phyloP scores from a whole-genome alignment of 2,329 filamentous ascomycete genomes.

The Ascocoryne sarcoides region DNA sequence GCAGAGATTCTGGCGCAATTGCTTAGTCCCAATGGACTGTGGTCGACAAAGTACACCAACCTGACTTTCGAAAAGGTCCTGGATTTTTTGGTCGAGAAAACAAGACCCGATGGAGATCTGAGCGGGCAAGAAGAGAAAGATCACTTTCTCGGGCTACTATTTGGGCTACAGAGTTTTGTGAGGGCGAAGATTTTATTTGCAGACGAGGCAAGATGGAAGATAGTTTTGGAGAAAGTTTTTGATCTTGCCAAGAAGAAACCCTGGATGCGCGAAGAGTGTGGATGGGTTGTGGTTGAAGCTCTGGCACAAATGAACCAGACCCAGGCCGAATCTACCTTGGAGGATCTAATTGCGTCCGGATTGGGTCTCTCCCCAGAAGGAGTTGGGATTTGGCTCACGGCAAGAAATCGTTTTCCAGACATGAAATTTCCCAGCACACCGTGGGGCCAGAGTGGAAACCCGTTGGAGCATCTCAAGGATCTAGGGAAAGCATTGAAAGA shows the following conservation, averaged over 20 bases:
- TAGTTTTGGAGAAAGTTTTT: constrained; percentile 64
- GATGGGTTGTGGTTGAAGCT: constrained; percentile 69
- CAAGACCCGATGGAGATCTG: constrained; percentile 43
- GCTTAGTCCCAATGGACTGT: constrained; percentile 43
- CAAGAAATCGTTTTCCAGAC: constrained; percentile 53
- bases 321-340: constrained; percentile 52
- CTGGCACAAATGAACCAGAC: constrained; percentile 50
- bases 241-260: constrained; percentile 71
- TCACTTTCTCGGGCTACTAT: constrained; percentile 74
- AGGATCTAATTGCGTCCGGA: constrained; percentile 52
- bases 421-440: constrained; percentile 58
- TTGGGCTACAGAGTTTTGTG: constrained; percentile 79
- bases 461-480: constrained; percentile 59
- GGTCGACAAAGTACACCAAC: constrained; percentile 38
- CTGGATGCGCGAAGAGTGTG: constrained; percentile 84
- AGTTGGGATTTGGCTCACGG: constrained; percentile 76
- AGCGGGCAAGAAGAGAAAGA: constrained; percentile 73
- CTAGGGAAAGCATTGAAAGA: constrained; percentile 76
- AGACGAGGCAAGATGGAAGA: constrained; percentile 50
- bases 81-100: constrained; percentile 46
- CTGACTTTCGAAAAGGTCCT: constrained; percentile 51
- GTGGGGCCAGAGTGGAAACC: constrained; percentile 62
- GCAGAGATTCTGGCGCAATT: constrained; percentile 70
- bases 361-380: constrained; percentile 78
- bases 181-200: constrained; percentile 65